Evolutionary conservation across 345 rosid genomes (phyloP).

Genomic region (Citropsis articulata): DNA sequence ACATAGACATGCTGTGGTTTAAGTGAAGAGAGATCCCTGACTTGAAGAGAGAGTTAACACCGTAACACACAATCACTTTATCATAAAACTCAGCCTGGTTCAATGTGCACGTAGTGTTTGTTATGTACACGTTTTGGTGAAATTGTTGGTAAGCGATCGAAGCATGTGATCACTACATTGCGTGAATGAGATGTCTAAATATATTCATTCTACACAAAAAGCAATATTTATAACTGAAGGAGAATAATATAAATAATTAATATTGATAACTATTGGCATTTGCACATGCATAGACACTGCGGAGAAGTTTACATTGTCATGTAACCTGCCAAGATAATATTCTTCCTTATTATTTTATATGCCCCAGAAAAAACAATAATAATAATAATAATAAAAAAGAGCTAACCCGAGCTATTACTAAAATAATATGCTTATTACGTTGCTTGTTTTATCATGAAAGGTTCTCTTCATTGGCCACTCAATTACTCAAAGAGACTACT

Average conservation of each 20-base stretch:
- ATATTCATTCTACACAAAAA: background rate
- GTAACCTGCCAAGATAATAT: constrained; percentile 7
- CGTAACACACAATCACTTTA: background rate
- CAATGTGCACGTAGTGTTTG: constrained; percentile 21
- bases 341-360: constrained; percentile 6
- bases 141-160: constrained; percentile 22
- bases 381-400: no score
- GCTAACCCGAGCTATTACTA: no score
- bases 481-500: constrained; percentile 4
- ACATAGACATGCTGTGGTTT: background rate
- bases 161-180: constrained; percentile 38
- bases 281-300: constrained; percentile 22
- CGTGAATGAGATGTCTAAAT: constrained; percentile 29
- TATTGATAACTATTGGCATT: constrained; percentile 10
- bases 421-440: background rate
- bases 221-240: background rate
- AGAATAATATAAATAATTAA: background rate
- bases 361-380: background rate
- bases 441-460: constrained; percentile 13
- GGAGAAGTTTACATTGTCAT: constrained; percentile 20
- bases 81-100: background rate
- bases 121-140: constrained; percentile 41
- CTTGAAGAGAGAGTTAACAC: constrained; percentile 10
- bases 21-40: background rate
- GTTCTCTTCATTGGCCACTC: constrained; percentile 11